Percentiles rank a stretch among this genome's conserved stretches.
phyloP scores from a whole-genome alignment of 495 filamentous ascomycete species.

The Hypoxylon lienhwacheense region DNA sequence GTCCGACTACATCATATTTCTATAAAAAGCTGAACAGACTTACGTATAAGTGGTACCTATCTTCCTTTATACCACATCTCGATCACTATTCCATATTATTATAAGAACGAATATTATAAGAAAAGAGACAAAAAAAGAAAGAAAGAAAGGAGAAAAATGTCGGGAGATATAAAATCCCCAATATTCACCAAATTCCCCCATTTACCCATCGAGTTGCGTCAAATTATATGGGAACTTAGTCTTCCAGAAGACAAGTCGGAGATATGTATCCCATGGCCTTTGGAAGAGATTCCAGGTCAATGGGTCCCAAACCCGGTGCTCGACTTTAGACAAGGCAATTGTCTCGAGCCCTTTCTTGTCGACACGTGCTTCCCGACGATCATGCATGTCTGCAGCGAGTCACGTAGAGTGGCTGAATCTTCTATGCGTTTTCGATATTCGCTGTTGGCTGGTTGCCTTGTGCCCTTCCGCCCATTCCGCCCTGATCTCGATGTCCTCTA shows the following conservation, averaged over 20 bases:
- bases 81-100: too few relatives aligned
- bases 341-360: conserved; percentile 26
- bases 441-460: conserved; percentile 18
- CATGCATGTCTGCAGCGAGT: conserved; percentile 43
- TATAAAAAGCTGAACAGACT: too few relatives aligned
- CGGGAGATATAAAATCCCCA: background rate
- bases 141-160: too few relatives aligned
- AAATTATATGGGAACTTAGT: conserved; percentile 10
- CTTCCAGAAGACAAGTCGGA: conserved; percentile 26
- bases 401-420: conserved; percentile 37
- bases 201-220: conserved; percentile 19
- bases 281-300: conserved; percentile 5
- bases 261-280: conserved; percentile 30
- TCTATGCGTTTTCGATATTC: conserved; percentile 22
- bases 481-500: conserved; percentile 59
- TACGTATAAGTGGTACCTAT: too few relatives aligned
- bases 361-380: conserved; percentile 28
- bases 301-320: background rate
- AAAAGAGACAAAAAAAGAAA: too few relatives aligned
- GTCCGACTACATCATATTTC: too few relatives aligned
- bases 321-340: background rate
- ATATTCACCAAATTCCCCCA: conserved; percentile 9
- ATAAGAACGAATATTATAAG: too few relatives aligned
- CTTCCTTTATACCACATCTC: too few relatives aligned
- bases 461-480: conserved; percentile 58